Percentiles rank a stretch among this genome's conserved stretches.
Evolutionary conservation across 169 alveolate genomes (phyloP).

Genomic region (Eimeria necatrix): DNA sequence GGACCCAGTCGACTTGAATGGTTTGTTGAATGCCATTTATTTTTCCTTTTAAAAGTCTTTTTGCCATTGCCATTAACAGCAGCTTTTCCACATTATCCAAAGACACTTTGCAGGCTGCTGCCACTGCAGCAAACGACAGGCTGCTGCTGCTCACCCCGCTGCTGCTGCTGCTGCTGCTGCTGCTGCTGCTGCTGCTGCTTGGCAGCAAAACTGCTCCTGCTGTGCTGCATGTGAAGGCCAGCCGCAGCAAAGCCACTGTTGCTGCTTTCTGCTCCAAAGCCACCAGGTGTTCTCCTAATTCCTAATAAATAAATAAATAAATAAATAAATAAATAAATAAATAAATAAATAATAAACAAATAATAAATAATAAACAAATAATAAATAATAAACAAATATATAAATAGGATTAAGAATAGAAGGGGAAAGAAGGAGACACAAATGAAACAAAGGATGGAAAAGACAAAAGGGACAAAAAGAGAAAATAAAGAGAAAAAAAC

Average conservation of each 20-base stretch:
- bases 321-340: not conserved
- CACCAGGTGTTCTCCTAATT: conserved; percentile 1
- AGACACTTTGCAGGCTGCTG: conserved; percentile 47
- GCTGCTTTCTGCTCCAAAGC: conserved; percentile 48
- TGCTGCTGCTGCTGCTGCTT: not conserved
- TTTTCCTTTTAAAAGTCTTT: conserved; percentile 26
- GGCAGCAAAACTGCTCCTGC: conserved; percentile 43
- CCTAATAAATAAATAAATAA: not conserved
- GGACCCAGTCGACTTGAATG: conserved; percentile 36
- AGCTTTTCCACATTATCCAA: conserved; percentile 38
- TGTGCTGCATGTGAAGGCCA: conserved; percentile 63
- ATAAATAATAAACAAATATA: not conserved
- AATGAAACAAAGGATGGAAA: too few species aligned
- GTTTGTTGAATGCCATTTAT: conserved; percentile 21
- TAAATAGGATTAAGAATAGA: too few species aligned
- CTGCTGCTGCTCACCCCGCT: conserved; percentile 3
- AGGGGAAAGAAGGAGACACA: too few species aligned
- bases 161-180: conserved; percentile 1
- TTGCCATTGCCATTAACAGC: conserved; percentile 48
- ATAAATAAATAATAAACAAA: not conserved
- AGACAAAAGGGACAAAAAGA: too few species aligned
- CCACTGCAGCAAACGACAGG: conserved; percentile 39
- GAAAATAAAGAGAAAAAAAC: too few species aligned
- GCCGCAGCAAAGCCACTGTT: conserved; percentile 54
- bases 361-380: not conserved